Percentiles rank a stretch among this genome's conserved stretches.
Conservation (phyloP, 2,329 filamentous ascomycete genomes). For the Diaporthe vaccinii region DNA sequence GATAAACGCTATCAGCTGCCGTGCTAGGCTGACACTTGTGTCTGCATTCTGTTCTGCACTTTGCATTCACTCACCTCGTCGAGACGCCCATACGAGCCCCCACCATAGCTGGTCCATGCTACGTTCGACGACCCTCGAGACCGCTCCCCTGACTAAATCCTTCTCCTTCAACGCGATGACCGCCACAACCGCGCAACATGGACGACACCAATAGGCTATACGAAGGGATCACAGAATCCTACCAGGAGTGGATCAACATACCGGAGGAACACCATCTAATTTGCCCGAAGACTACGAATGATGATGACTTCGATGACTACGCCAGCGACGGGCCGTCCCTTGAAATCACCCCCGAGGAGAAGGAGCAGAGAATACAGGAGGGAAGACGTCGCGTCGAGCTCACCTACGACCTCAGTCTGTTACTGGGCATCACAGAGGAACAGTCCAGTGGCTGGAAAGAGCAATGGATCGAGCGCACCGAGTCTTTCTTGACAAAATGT, state of each 20-base stretch:
- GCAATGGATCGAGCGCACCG: slow-evolving; percentile 70
- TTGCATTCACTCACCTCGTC: neutral
- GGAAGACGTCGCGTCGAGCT: slow-evolving; percentile 69
- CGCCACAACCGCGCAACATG: slow-evolving; percentile 43
- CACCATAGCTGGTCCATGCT: neutral
- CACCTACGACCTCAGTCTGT: slow-evolving; percentile 76
- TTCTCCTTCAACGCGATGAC: slow-evolving; percentile 33
- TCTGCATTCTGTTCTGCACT: neutral
- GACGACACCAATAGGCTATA: slow-evolving; percentile 47
- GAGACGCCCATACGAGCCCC: neutral
- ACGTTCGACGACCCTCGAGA: neutral
- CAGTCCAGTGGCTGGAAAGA: slow-evolving; percentile 71
- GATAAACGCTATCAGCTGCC: neutral
- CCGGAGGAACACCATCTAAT: slow-evolving; percentile 72
- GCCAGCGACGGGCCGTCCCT: slow-evolving; percentile 65
- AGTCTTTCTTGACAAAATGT: slow-evolving; percentile 72
- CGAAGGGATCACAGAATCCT: slow-evolving; percentile 46
- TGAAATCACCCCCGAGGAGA: slow-evolving; percentile 64
- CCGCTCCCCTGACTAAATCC: neutral
- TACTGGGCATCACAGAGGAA: slow-evolving; percentile 76
- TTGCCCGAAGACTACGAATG: slow-evolving; percentile 71
- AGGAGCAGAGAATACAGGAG: slow-evolving; percentile 66
- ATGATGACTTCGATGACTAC: slow-evolving; percentile 76
- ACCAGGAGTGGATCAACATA: slow-evolving; percentile 46
- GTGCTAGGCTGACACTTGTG: neutral